phyloP scores from a whole-genome alignment of 208 protist species.

The Trypanosoma grayi region DNA sequence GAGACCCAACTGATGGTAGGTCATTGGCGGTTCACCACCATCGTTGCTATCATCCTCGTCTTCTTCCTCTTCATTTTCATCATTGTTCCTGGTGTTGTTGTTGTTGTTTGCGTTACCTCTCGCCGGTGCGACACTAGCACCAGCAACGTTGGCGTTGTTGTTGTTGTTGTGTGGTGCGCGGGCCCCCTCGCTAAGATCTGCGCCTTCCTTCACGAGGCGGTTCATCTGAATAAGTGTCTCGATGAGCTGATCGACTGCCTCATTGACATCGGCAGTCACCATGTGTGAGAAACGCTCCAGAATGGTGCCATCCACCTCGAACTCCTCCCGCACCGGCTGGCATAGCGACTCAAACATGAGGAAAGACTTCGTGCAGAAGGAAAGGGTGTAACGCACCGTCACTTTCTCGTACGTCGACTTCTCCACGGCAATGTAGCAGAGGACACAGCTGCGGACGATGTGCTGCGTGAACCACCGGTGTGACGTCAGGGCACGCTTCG shows the following conservation, averaged over 20 bases:
- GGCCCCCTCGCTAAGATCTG: constrained; percentile 61
- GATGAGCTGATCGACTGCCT: constrained; percentile 81
- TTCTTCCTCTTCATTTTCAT: constrained; percentile 27
- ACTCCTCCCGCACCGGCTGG: constrained; percentile 67
- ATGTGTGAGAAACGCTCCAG: constrained; percentile 90
- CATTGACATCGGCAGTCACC: constrained; percentile 85
- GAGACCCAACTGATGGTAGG: constrained; percentile 81
- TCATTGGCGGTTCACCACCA: constrained; percentile 20
- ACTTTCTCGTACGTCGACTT: constrained; percentile 84
- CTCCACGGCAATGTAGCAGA: constrained; percentile 90
- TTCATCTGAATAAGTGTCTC: constrained; percentile 84
- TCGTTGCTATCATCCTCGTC: constrained; percentile 43
- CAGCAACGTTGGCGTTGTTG: constrained; percentile 4
- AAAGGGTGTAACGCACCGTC: constrained; percentile 83
- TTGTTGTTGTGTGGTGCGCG: constrained; percentile 12
- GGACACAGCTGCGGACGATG: constrained; percentile 79
- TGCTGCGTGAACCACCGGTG: constrained; percentile 80
- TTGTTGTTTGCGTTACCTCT: neutral
- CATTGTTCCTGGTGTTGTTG: constrained; percentile 14
- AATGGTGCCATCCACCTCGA: constrained; percentile 62
- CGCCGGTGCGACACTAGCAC: neutral
- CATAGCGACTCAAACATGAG: constrained; percentile 66
- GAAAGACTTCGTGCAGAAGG: constrained; percentile 71
- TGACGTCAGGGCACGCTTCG: constrained; percentile 48
- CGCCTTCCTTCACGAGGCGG: constrained; percentile 55